Evolutionary conservation across 2,329 filamentous ascomycete genomes (phyloP), one percentile per base, ranked within the genome.

Genomic region (Dactylonectria estremocensis): DNA sequence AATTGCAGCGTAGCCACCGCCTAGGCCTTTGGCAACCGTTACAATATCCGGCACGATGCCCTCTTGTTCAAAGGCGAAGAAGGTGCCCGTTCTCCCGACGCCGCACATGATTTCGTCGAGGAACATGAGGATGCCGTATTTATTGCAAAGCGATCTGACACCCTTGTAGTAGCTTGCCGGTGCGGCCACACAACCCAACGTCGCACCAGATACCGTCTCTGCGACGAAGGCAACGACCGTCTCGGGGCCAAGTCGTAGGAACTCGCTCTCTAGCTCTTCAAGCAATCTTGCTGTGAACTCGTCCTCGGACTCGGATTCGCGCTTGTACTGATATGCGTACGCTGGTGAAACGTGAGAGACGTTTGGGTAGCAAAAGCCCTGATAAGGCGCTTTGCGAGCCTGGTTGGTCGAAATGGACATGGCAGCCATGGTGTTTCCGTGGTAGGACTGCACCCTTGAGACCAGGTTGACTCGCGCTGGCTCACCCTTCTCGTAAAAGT

Each of bases 41-140:
- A 88, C 83, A 13, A 91, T 82, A 72, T 91, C 89, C 0, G 89
- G 89, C 1, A 68, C 63, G 0, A 75, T 56, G 8, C 69, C 73
- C 28, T 11, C 82, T 83, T 70, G 83, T 83, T 28, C 80, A 85
- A 88, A 91, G 1, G 89, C 87, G 79, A 92, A 86, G 74, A 91
- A 77, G 13, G 82, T 88, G 0, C 89, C 89, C 0, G 84, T 86
- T 8, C 89, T 84, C 6, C 90, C 90, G 79, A 88, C 87, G 13
- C 90, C 90, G 61, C 86, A 90, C 91, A 93, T 93, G 69, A 93
- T 86, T 76, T 88, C 84, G 68, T 88, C 86, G 0, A 87, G 64
- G 22, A 87, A 80, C 14, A 89, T 78, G 9, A 90, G 79, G 1
- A 85, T 83, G 1, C 85, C 86, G 67, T 89, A 79, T 45, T 83